Percentiles rank a stretch among this genome's conserved stretches.
Conservation (phyloP, 2,329 filamentous ascomycete species). For the Penicillium sp. region DNA sequence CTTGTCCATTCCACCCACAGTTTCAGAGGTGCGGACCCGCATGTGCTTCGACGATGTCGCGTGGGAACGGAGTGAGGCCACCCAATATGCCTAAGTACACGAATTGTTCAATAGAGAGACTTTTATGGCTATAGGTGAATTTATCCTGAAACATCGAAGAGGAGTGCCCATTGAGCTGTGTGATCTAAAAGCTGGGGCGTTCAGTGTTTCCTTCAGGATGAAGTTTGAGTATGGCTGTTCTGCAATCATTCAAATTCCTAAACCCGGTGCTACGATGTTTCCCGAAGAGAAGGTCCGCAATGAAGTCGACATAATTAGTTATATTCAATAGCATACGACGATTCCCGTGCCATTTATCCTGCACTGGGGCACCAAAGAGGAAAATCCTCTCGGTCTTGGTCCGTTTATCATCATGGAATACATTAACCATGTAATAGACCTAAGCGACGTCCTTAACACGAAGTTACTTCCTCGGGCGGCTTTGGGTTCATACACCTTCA, state of each 20-base stretch:
- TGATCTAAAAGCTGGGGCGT: conserved; percentile 4
- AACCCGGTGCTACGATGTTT: conserved; percentile 22
- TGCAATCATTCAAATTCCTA: conserved; percentile 23
- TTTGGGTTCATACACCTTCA: too few species aligned
- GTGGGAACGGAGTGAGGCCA: conserved; percentile 9
- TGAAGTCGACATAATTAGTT: conserved; percentile 25
- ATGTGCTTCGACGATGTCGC: conserved; percentile 5
- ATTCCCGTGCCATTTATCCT: conserved; percentile 18
- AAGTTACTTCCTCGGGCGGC: too few species aligned
- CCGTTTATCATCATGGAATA: conserved; percentile 42
- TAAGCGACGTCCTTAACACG: conserved; percentile 10
- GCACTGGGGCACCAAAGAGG: conserved; percentile 15
- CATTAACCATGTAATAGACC: conserved; percentile 2
- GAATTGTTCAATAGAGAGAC: conserved; percentile 1
- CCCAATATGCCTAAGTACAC: conserved; percentile 4
- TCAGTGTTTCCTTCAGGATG: conserved; percentile 25
- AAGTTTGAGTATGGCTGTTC: conserved; percentile 18
- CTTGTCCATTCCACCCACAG: not conserved
- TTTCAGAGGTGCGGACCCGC: conserved; percentile 6
- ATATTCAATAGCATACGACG: conserved; percentile 16
- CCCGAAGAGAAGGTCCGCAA: conserved; percentile 37
- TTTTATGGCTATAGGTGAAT: conserved; percentile 3
- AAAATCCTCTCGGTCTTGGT: conserved; percentile 17
- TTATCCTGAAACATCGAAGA: conserved; percentile 4
- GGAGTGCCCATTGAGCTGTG: not conserved